These are phyloP conservation scores for Kurtzmaniella fragi DNA, from an alignment of 805 yeast genomes.

Conservation along the genomic window DNA sequence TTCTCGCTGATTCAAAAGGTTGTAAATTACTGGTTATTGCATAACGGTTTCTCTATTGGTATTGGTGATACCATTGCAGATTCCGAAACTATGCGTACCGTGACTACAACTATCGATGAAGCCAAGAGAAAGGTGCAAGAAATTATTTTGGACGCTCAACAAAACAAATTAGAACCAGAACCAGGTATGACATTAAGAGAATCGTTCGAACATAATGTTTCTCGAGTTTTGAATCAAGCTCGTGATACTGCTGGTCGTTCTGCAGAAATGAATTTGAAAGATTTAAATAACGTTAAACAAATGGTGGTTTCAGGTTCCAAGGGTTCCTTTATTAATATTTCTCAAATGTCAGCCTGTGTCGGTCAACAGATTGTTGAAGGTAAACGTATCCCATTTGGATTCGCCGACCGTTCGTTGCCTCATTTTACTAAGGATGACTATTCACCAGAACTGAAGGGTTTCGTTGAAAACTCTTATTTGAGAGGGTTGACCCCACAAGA, in stretches of 20 bases:
- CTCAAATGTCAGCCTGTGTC: slow-evolving; percentile 99
- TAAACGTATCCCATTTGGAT: slow-evolving; percentile 97
- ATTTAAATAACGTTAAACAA: slow-evolving; percentile 92
- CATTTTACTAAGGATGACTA: slow-evolving; percentile 98
- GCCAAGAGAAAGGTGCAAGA: slow-evolving; percentile 95
- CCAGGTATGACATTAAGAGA: slow-evolving; percentile 99
- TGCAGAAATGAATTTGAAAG: slow-evolving; percentile 94
- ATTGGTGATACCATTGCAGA: slow-evolving; percentile 99
- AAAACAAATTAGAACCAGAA: slow-evolving; percentile 82
- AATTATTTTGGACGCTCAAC: slow-evolving; percentile 88
- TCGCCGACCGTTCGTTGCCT: slow-evolving; percentile 92
- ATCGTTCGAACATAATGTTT: slow-evolving; percentile 95
- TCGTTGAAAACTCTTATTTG: slow-evolving; percentile 93
- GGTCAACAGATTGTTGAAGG: slow-evolving; percentile 99
- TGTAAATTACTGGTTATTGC: slow-evolving; percentile 93
- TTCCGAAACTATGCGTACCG: slow-evolving; percentile 89
- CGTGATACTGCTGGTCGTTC: slow-evolving; percentile 99
- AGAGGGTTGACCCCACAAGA: slow-evolving; percentile 98
- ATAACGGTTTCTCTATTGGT: slow-evolving; percentile 97
- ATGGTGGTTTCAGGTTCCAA: slow-evolving; percentile 99
- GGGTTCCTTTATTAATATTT: slow-evolving; percentile 97
- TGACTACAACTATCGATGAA: slow-evolving; percentile 86
- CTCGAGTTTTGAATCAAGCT: slow-evolving; percentile 92
- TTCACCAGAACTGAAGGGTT: slow-evolving; percentile 97
- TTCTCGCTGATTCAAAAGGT: slow-evolving; percentile 93